Conservation (phyloP, 2,329 filamentous ascomycete genomes). For the Nakataea oryzae region DNA sequence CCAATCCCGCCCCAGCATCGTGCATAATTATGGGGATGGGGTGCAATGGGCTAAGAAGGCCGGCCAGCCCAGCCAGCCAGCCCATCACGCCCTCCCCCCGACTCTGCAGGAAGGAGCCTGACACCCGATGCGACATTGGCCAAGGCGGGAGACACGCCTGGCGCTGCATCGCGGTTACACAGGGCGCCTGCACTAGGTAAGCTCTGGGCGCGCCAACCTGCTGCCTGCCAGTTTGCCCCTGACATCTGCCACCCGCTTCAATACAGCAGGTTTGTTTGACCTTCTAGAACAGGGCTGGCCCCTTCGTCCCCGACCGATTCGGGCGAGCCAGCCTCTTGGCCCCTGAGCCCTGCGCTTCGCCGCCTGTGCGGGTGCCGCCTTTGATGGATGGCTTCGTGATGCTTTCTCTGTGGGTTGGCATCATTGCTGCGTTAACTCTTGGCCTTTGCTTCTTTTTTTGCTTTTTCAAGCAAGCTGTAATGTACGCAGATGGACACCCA, state of each 20-base stretch:
- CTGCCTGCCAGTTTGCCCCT: background rate
- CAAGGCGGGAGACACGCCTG: no score
- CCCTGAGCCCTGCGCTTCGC: background rate
- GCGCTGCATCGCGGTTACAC: no score
- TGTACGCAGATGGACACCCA: background rate
- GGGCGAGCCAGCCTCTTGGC: background rate
- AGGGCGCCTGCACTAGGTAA: no score
- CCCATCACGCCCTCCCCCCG: no score
- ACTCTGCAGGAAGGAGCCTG: no score
- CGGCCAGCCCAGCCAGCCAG: no score
- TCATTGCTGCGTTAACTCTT: background rate
- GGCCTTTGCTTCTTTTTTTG: background rate
- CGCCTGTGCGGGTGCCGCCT: background rate
- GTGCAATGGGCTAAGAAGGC: no score
- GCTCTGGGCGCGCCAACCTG: background rate
- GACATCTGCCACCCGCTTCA: background rate
- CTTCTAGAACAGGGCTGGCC: background rate
- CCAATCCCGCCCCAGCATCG: no score
- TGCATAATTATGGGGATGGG: background rate
- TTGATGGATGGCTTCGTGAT: background rate
- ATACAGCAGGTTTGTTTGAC: background rate
- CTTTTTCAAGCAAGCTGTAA: no score
- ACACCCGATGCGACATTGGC: no score
- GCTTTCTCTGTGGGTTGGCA: background rate
- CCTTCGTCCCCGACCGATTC: background rate